Conservation (phyloP, 768 basidiomycete genomes). For the Russula olivacea region DNA sequence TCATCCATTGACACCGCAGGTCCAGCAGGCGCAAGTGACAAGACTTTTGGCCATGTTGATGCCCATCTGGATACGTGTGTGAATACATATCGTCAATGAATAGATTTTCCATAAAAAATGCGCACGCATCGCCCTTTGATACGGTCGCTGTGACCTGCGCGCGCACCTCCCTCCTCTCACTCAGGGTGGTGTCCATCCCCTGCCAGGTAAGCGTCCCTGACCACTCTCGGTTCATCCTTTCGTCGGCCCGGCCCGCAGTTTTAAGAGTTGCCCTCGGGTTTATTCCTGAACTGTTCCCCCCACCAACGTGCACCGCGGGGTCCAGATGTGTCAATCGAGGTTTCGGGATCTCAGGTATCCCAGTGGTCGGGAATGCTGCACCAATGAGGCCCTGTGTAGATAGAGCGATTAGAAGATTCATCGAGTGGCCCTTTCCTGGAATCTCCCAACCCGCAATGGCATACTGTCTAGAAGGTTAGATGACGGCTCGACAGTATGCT, state of each 20-base stretch:
- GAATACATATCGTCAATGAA: background rate
- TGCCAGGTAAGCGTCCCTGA: slow-evolving; percentile 19
- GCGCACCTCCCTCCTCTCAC: slow-evolving; percentile 19
- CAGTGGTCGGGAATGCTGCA: slow-evolving; percentile 17
- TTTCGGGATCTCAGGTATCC: slow-evolving; percentile 22
- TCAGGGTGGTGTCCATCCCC: slow-evolving; percentile 4
- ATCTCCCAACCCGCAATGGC: slow-evolving; percentile 23
- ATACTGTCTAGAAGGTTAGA: slow-evolving; percentile 16
- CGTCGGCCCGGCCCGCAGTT: background rate
- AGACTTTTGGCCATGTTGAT: slow-evolving; percentile 19
- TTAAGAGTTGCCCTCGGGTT: background rate
- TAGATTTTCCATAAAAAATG: background rate
- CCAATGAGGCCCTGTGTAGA: slow-evolving; percentile 15
- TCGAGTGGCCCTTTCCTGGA: slow-evolving; percentile 7
- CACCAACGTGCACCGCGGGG: background rate
- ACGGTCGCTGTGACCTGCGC: slow-evolving; percentile 15
- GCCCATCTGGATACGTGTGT: background rate
- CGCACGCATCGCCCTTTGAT: slow-evolving; percentile 17
- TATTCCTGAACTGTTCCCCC: background rate
- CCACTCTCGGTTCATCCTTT: slow-evolving; percentile 8
- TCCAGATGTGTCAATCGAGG: background rate
- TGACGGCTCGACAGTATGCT: background rate
- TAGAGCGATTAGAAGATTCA: slow-evolving; percentile 22
- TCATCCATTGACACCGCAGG: slow-evolving; percentile 16
- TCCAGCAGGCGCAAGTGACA: slow-evolving; percentile 15